phyloP scores from a whole-genome alignment of 2,329 filamentous ascomycete species.

The Aspergillus jensenii region DNA sequence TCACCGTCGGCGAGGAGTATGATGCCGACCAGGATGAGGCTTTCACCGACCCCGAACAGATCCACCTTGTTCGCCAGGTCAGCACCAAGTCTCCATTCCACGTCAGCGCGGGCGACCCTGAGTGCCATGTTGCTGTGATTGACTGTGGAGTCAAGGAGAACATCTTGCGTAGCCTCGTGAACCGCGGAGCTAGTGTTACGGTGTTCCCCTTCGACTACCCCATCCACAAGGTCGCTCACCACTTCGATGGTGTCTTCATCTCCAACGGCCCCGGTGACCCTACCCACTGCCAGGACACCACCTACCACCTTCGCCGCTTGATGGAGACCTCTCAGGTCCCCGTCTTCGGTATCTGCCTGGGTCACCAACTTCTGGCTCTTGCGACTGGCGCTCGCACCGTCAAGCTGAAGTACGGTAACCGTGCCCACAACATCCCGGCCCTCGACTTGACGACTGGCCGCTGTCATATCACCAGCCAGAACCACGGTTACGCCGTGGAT shows the following conservation, averaged over 20 bases:
- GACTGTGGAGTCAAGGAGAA: constrained; percentile 99
- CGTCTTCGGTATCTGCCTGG: constrained; percentile 96
- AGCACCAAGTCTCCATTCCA: constrained; percentile 99
- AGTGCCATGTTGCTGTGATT: constrained; percentile 88
- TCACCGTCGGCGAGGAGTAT: constrained; percentile 95
- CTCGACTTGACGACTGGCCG: constrained; percentile 92
- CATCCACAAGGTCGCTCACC: constrained; percentile 95
- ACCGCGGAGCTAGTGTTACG: constrained; percentile 86
- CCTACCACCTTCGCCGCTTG: constrained; percentile 85
- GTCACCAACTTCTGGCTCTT: constrained; percentile 91
- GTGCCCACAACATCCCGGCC: constrained; percentile 96
- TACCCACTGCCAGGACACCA: constrained; percentile 91
- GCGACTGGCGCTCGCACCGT: constrained; percentile 85
- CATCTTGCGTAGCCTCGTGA: constrained; percentile 91
- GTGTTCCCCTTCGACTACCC: constrained; percentile 96
- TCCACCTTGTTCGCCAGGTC: constrained; percentile 93
- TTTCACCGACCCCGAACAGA: constrained; percentile 90
- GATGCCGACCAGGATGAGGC: constrained; percentile 97
- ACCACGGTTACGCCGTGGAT: constrained; percentile 96
- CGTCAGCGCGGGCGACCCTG: constrained; percentile 77
- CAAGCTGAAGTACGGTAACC: constrained; percentile 99
- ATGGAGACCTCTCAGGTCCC: constrained; percentile 90
- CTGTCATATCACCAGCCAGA: constrained; percentile 98
- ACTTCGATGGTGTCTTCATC: constrained; percentile 99
- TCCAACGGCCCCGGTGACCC: constrained; percentile 98